Conservation (phyloP, 306 rosid genomes). For the Astragalus glycyphyllos region DNA sequence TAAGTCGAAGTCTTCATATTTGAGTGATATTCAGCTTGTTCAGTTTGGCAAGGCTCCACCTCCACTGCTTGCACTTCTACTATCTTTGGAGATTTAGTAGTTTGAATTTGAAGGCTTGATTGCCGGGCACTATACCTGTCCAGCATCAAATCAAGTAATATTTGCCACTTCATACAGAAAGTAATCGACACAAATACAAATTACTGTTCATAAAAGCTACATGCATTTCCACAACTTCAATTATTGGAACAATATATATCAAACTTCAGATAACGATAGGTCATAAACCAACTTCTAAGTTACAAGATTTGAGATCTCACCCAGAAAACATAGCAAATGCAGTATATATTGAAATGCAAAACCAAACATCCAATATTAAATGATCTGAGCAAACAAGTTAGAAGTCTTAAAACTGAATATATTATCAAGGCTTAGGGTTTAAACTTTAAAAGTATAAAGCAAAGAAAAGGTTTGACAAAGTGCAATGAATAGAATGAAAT, state of each 20-base stretch:
- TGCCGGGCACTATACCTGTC: conserved; percentile 71
- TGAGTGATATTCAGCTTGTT: conserved; percentile 51
- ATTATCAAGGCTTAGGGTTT: conserved; percentile 21
- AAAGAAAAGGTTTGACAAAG: conserved; percentile 9
- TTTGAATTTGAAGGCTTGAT: conserved; percentile 64
- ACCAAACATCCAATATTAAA: conserved; percentile 36
- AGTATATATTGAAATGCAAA: conserved; percentile 13
- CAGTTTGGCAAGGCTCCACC: conserved; percentile 44
- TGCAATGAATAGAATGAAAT: conserved; percentile 20
- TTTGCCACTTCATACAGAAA: conserved; percentile 27
- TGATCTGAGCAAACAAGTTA: conserved; percentile 25
- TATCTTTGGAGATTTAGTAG: conserved; percentile 53
- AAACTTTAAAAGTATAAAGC: not conserved
- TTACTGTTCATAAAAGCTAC: not conserved
- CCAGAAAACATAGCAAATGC: conserved; percentile 17
- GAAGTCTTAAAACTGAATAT: conserved; percentile 13
- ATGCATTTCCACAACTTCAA: conserved; percentile 27
- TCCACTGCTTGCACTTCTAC: conserved; percentile 46
- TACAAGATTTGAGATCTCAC: conserved; percentile 15
- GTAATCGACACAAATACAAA: conserved; percentile 26
- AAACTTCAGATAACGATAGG: not conserved
- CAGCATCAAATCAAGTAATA: conserved; percentile 39
- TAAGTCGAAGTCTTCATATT: conserved; percentile 33
- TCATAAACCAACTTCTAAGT: conserved; percentile 16
- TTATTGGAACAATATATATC: conserved; percentile 3